Evolutionary conservation across 306 rosid genomes (phyloP).

Genomic region (Begonia peltatifolia): DNA sequence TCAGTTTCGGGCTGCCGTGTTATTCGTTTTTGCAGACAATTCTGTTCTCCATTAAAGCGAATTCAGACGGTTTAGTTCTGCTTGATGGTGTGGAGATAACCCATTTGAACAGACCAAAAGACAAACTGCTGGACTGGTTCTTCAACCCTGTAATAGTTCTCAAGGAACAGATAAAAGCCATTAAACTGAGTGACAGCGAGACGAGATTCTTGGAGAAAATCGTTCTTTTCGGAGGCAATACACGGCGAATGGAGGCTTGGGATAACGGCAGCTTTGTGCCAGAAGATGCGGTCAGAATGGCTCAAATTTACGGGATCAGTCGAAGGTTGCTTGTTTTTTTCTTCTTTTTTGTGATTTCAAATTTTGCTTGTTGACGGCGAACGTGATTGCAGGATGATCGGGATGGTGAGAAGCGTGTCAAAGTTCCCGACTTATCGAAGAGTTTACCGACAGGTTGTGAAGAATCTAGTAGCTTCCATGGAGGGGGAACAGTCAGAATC

Average conservation of each 20-base stretch:
- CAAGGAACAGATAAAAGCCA: conserved; percentile 68
- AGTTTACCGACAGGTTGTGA: conserved; percentile 49
- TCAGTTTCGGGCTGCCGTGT: conserved; percentile 70
- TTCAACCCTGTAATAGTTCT: conserved; percentile 69
- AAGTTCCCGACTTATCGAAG: conserved; percentile 70
- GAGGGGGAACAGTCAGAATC: conserved; percentile 23
- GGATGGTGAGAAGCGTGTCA: conserved; percentile 50
- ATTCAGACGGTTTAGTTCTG: conserved; percentile 48
- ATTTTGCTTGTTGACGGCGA: not conserved
- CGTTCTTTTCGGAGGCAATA: conserved; percentile 43
- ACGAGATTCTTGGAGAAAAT: conserved; percentile 56
- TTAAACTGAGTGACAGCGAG: conserved; percentile 43
- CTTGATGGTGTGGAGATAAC: conserved; percentile 52
- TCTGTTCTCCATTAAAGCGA: conserved; percentile 50
- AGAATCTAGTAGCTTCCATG: conserved; percentile 25
- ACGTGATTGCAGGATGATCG: conserved; percentile 51
- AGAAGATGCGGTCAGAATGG: conserved; percentile 50
- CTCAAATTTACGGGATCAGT: conserved; percentile 71
- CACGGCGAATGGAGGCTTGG: conserved; percentile 42
- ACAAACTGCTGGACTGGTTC: conserved; percentile 77
- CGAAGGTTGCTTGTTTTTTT: conserved; percentile 34
- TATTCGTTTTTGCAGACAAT: conserved; percentile 51
- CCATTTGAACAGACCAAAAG: conserved; percentile 56
- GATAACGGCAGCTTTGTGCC: conserved; percentile 34
- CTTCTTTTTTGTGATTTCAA: not conserved